Conservation (phyloP, 805 yeast genomes). For the Lachancea cidri region DNA sequence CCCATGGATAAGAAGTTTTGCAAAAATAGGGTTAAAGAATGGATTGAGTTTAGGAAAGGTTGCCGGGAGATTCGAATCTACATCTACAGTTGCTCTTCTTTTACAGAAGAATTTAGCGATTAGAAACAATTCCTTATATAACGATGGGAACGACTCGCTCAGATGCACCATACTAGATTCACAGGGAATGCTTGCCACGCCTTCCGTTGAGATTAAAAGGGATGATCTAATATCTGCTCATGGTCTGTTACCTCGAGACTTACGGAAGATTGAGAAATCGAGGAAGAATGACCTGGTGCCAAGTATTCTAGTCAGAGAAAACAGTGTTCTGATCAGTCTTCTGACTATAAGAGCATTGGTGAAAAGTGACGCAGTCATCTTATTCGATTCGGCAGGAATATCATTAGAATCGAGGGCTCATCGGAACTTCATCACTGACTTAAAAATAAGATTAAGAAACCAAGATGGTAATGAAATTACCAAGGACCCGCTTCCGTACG, state of each 20-base stretch:
- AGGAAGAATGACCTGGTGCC: slow-evolving; percentile 62
- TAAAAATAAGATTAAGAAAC: slow-evolving; percentile 21
- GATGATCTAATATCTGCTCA: slow-evolving; percentile 67
- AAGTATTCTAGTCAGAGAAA: slow-evolving; percentile 67
- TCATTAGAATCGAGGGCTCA: slow-evolving; percentile 27
- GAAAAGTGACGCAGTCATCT: slow-evolving; percentile 63
- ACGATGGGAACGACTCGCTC: slow-evolving; percentile 39
- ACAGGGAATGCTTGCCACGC: slow-evolving; percentile 62
- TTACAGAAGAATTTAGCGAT: slow-evolving; percentile 37
- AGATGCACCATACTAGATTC: slow-evolving; percentile 78
- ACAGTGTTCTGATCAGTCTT: slow-evolving; percentile 69
- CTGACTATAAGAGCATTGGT: slow-evolving; percentile 77
- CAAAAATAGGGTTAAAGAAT: background rate
- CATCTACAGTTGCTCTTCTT: slow-evolving; percentile 26
- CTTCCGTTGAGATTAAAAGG: slow-evolving; percentile 69
- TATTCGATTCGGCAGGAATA: slow-evolving; percentile 53
- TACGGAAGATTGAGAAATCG: slow-evolving; percentile 80
- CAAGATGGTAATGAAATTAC: slow-evolving; percentile 17
- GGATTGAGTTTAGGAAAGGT: background rate
- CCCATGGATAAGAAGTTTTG: background rate
- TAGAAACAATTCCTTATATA: slow-evolving; percentile 31
- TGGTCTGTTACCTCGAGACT: slow-evolving; percentile 81
- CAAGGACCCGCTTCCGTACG: slow-evolving; percentile 61
- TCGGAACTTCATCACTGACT: slow-evolving; percentile 21
- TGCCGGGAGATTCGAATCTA: slow-evolving; percentile 1